A percentile compares a stretch with the other conserved stretches of the same genome.
Conservation (phyloP, 768 basidiomycete species). For the Udeniomyces megalosporus region DNA sequence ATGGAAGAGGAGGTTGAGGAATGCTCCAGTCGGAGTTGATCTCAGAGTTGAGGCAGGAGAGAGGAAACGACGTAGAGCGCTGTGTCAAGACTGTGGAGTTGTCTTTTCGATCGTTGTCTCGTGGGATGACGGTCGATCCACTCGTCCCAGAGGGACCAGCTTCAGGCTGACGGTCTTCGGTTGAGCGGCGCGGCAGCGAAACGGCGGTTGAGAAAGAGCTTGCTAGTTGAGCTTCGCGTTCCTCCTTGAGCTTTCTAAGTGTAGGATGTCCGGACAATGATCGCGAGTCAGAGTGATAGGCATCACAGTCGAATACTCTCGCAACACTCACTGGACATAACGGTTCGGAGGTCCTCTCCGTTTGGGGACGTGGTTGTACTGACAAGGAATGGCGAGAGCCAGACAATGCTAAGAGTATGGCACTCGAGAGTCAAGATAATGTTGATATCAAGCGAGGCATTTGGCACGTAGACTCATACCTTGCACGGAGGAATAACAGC, state of each 20-base stretch:
- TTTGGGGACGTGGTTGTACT: conserved; percentile 84
- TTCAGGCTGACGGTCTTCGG: background rate
- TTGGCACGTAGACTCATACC: no score
- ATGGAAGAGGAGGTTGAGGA: no score
- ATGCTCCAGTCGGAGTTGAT: no score
- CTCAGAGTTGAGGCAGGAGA: no score
- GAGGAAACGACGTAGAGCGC: conserved; percentile 59
- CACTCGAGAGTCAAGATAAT: no score
- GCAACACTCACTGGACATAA: conserved; percentile 32
- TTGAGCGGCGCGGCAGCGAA: background rate
- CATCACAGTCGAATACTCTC: background rate
- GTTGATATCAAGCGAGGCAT: no score
- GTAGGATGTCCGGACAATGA: background rate
- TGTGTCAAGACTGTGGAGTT: conserved; percentile 34
- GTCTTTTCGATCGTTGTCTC: background rate
- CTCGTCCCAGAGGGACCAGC: background rate
- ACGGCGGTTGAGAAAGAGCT: background rate
- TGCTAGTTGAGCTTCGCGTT: background rate
- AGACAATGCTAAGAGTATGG: conserved; percentile 78
- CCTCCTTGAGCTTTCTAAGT: background rate
- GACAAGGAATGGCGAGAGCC: conserved; percentile 64
- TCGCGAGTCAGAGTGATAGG: background rate
- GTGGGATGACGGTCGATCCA: background rate
- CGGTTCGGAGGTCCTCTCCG: conserved; percentile 84
- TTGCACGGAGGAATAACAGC: no score